These are phyloP conservation scores for Populus hybrid DNA, from an alignment of 441 rosid genomes.

Conservation along the genomic window DNA sequence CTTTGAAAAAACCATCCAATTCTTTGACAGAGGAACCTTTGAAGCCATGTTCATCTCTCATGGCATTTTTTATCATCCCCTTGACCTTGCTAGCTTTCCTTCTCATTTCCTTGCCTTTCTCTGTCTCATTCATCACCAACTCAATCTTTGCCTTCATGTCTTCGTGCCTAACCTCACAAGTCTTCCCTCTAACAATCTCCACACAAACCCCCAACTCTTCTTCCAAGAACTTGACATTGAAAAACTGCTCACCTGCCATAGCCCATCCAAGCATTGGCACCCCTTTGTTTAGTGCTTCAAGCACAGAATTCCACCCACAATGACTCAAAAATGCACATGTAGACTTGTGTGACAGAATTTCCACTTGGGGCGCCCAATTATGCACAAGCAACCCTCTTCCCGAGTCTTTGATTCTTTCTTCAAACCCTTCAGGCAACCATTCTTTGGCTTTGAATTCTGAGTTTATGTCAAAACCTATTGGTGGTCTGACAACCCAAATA, in stretches of 20 bases:
- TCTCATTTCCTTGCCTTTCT: slow-evolving; percentile 43
- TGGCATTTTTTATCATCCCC: slow-evolving; percentile 38
- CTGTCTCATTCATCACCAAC: slow-evolving; percentile 43
- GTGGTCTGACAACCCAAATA: slow-evolving; percentile 82
- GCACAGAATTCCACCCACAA: slow-evolving; percentile 82
- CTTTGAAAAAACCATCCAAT: slow-evolving; percentile 52
- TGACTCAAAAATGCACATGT: slow-evolving; percentile 60
- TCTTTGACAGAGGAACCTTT: slow-evolving; percentile 53
- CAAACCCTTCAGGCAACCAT: slow-evolving; percentile 58
- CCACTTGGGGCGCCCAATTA: slow-evolving; percentile 75
- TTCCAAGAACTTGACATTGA: slow-evolving; percentile 64
- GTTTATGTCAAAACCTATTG: slow-evolving; percentile 52
- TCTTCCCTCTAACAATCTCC: slow-evolving; percentile 69
- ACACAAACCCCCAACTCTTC: slow-evolving; percentile 52
- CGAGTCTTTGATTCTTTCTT: slow-evolving; percentile 33
- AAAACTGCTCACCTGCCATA: slow-evolving; percentile 76
- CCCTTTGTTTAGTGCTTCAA: slow-evolving; percentile 57
- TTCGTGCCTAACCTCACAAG: slow-evolving; percentile 39
- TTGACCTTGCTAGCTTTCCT: slow-evolving; percentile 37
- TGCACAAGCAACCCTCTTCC: slow-evolving; percentile 46
- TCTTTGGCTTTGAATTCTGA: slow-evolving; percentile 40
- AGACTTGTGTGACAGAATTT: slow-evolving; percentile 54
- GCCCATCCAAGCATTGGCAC: slow-evolving; percentile 76
- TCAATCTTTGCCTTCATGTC: slow-evolving; percentile 44
- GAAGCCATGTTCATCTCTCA: slow-evolving; percentile 26